A percentile compares a stretch with the other conserved stretches of the same genome.
These are phyloP conservation scores for Solanum pinnatisectum DNA, from an alignment of 257 asterid genomes.

Conservation along the genomic window DNA sequence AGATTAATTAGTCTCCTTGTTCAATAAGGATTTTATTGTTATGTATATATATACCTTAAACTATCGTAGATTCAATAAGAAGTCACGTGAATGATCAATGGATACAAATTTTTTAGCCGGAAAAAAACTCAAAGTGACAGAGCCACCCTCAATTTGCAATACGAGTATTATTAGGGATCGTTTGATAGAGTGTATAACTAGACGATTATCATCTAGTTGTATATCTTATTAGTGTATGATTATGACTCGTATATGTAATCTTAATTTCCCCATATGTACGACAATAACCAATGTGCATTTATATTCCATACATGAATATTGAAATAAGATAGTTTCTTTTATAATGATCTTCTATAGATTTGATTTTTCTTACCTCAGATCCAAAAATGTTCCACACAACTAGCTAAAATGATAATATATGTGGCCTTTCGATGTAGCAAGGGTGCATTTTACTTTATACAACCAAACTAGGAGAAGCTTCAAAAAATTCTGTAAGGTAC, in stretches of 20 bases:
- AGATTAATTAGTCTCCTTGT: too few species aligned
- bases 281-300: too few species aligned
- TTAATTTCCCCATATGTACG: neutral
- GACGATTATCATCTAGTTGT: neutral
- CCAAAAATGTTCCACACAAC: neutral
- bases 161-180: too few species aligned
- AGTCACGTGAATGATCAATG: too few species aligned
- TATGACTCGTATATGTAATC: too few species aligned
- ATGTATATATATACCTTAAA: too few species aligned
- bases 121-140: neutral
- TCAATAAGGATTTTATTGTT: too few species aligned
- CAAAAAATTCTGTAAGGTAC: neutral
- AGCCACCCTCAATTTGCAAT: neutral
- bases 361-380: neutral
- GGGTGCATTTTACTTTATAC: neutral
- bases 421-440: neutral
- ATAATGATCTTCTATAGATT: neutral
- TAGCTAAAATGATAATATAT: neutral
- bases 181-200: too few species aligned
- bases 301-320: too few species aligned
- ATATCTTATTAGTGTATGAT: too few species aligned
- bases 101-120: too few species aligned
- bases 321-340: neutral
- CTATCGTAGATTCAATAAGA: too few species aligned
- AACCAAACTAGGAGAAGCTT: neutral